Conservation (phyloP, 768 basidiomycete genomes). For the Mycena belliarum region DNA sequence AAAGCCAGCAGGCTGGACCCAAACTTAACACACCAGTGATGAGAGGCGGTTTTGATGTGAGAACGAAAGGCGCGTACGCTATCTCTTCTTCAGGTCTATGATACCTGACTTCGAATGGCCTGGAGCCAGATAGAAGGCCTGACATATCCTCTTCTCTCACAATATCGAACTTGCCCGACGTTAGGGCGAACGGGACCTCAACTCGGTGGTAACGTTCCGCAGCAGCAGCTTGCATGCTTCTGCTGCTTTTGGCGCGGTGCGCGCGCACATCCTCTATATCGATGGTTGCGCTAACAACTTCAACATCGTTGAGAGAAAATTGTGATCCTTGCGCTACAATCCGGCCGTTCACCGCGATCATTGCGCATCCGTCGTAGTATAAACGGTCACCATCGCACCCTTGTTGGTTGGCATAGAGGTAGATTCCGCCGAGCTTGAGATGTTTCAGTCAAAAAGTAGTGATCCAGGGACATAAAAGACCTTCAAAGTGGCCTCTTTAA, state of each 20-base stretch:
- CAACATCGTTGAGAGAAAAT: conserved; percentile 94
- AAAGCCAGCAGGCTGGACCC: conserved; percentile 99
- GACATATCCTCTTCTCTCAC: conserved; percentile 52
- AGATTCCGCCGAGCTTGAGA: conserved; percentile 87
- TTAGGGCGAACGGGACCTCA: conserved; percentile 78
- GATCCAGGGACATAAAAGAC: conserved; percentile 39
- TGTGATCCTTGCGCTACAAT: conserved; percentile 95
- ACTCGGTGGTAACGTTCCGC: conserved; percentile 79
- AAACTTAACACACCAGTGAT: conserved; percentile 50
- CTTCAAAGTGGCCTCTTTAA: conserved; percentile 96
- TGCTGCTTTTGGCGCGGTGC: conserved; percentile 79
- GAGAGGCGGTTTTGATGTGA: neutral
- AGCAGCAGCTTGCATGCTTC: conserved; percentile 86
- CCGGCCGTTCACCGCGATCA: conserved; percentile 93
- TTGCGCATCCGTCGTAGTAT: conserved; percentile 96
- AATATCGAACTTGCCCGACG: conserved; percentile 72
- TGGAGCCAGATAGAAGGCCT: conserved; percentile 36
- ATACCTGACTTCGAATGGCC: conserved; percentile 58
- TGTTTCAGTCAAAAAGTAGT: neutral
- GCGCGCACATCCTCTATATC: conserved; percentile 97
- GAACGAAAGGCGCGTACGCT: conserved; percentile 61
- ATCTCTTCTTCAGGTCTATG: conserved; percentile 96
- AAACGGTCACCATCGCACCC: conserved; percentile 98
- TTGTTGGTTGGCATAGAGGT: conserved; percentile 98
- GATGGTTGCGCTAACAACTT: conserved; percentile 93